Evolutionary conservation across 257 asterid species (phyloP).

Genomic region (Petrea volubilis): DNA sequence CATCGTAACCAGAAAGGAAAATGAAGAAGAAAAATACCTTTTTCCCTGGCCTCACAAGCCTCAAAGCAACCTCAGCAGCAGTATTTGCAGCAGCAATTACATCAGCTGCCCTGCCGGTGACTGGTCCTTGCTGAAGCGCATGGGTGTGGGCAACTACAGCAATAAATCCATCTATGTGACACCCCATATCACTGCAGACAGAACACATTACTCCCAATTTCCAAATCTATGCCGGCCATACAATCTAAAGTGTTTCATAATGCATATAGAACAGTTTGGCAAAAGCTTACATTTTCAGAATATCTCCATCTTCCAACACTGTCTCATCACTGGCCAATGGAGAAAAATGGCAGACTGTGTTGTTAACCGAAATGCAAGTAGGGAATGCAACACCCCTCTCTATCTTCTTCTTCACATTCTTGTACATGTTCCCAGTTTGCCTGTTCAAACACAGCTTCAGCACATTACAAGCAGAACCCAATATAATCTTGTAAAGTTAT

Average conservation of each 20-base stretch:
- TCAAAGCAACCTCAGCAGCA: constrained; percentile 93
- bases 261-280: not conserved
- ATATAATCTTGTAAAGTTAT: not conserved
- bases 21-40: constrained; percentile 46
- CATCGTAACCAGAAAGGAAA: not conserved
- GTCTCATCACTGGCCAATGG: constrained; percentile 78
- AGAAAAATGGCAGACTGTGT: constrained; percentile 82
- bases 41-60: constrained; percentile 93
- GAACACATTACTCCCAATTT: constrained; percentile 18
- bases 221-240: not conserved
- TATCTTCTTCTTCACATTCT: constrained; percentile 93
- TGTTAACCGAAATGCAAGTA: constrained; percentile 85
- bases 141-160: constrained; percentile 93
- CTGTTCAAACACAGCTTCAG: constrained; percentile 30
- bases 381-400: constrained; percentile 96
- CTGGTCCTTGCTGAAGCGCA: constrained; percentile 78
- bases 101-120: constrained; percentile 91
- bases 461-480: not conserved
- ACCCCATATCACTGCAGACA: constrained; percentile 87
- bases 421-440: constrained; percentile 90
- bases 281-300: constrained; percentile 71
- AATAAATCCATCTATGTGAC: constrained; percentile 96
- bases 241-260: not conserved
- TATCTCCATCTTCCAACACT: constrained; percentile 72
- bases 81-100: constrained; percentile 95